These are phyloP conservation scores for Arabis hirsuta DNA, from an alignment of 345 rosid genomes.

Conservation along the genomic window DNA sequence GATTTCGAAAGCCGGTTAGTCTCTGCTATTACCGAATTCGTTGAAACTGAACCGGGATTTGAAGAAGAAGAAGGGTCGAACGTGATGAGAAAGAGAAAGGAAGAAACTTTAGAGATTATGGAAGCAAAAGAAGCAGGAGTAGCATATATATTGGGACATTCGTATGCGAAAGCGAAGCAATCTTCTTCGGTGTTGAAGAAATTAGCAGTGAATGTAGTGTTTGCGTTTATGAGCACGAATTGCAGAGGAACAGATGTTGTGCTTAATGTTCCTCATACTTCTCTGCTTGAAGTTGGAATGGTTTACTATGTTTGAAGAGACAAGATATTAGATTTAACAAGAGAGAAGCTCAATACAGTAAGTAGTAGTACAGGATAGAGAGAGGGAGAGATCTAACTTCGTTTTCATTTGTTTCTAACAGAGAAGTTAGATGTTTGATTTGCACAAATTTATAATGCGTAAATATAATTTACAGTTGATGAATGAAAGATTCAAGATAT, in stretches of 20 bases:
- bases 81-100: conserved; percentile 30
- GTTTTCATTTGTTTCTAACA: conserved; percentile 19
- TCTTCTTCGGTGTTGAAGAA: conserved; percentile 67
- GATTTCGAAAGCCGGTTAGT: conserved; percentile 70
- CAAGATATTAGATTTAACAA: neutral
- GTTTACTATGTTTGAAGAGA: conserved; percentile 57
- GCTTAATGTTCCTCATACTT: conserved; percentile 69
- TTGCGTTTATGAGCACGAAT: conserved; percentile 71
- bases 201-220: conserved; percentile 59
- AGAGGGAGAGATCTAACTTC: conserved; percentile 12
- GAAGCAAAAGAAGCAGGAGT: conserved; percentile 76
- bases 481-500: conserved; percentile 16
- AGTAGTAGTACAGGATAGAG: neutral
- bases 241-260: conserved; percentile 69
- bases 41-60: conserved; percentile 47
- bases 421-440: conserved; percentile 4
- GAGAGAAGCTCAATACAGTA: conserved; percentile 25
- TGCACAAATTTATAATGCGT: conserved; percentile 30
- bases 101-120: conserved; percentile 53
- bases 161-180: conserved; percentile 67
- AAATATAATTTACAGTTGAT: conserved; percentile 26
- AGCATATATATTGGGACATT: conserved; percentile 68
- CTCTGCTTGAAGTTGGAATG: conserved; percentile 82
- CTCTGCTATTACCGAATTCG: conserved; percentile 53
- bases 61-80: conserved; percentile 24